Base-by-base conservation (phyloP, 2,329 filamentous ascomycete genomes). In the Rhynchosporium graminicola region DNA sequence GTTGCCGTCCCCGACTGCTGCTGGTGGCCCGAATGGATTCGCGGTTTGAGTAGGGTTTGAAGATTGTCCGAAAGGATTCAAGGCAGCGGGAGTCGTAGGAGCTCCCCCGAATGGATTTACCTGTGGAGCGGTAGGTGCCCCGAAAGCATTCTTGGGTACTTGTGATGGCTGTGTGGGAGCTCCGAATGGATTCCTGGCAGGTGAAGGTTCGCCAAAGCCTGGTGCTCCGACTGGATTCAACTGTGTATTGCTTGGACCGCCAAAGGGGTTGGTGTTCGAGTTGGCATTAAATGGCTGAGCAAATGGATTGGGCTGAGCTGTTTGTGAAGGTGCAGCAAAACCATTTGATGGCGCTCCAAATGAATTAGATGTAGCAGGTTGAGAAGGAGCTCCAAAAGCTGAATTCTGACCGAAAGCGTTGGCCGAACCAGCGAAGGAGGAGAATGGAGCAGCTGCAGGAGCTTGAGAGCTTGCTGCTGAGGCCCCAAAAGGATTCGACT, bases 261-360 rank as follows among this genome's bases (percentile, higher is more conserved):
- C 75, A 59, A 77, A 77, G n/a, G 70, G 66, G 5, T 73, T 51
- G n/a, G 28, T 12, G 7, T 12, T 42, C 15, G 51, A 1, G 10
- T 26, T 45, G 29, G 48, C 43, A n/a, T 45, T 50, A n/a, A 60
- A 71, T n/a, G 68, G 65, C 57, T 70, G 68, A 20, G 69, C 68
- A 46, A 80, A 79, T 26, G 71, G 76, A 64, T 67, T 77, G 63
- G 55, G 50, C 36, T 69, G 46, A 13, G 62, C 61, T 50, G 63
- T 47, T 20, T 46, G 58, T 46, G 61, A 46, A 36, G 63, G 50
- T 33, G 57, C 29, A 13, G 52, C 58, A 51, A 56, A 57, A 36
- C 36, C 33, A 43, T 45, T 58, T 1, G 62, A 52, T 15, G 38
- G 55, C 36, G 61, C 46, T 51, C 75, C 77, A 68, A 85, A 85